phyloP scores from a whole-genome alignment of 208 protist genomes.

The Crithidia brevicula region DNA sequence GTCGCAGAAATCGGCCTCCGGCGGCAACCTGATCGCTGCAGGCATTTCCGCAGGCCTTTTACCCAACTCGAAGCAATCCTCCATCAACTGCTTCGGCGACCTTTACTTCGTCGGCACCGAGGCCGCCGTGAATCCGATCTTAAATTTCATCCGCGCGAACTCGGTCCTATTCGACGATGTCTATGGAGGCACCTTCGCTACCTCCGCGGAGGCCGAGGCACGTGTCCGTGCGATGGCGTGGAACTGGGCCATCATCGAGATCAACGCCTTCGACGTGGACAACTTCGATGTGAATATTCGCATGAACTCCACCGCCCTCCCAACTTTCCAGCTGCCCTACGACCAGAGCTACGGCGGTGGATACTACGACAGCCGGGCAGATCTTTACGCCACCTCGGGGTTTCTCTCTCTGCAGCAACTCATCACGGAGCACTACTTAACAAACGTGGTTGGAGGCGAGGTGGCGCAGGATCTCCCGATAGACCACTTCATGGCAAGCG shows the following conservation, averaged over 20 bases:
- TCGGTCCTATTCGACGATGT: conserved; percentile 48
- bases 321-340: conserved; percentile 42
- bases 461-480: conserved; percentile 17
- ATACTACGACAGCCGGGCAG: conserved; percentile 27
- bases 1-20: conserved; percentile 5
- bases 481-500: conserved; percentile 44
- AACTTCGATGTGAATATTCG: conserved; percentile 54
- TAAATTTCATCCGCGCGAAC: conserved; percentile 30
- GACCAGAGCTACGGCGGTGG: conserved; percentile 19
- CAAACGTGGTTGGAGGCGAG: conserved; percentile 23
- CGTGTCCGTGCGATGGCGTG: conserved; percentile 16
- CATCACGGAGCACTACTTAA: conserved; percentile 38
- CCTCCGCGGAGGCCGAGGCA: conserved; percentile 19
- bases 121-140: conserved; percentile 23
- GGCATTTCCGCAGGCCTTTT: conserved; percentile 30
- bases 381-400: conserved; percentile 31
- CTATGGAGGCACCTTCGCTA: conserved; percentile 43
- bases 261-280: conserved; percentile 38
- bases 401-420: conserved; percentile 46
- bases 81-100: conserved; percentile 40
- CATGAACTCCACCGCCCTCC: conserved; percentile 51
- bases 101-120: conserved; percentile 51
- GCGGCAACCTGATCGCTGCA: conserved; percentile 13
- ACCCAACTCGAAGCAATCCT: conserved; percentile 44
- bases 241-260: conserved; percentile 50